phyloP scores from a whole-genome alignment of 768 basidiomycete genomes.

The Peribolospora baueri region DNA sequence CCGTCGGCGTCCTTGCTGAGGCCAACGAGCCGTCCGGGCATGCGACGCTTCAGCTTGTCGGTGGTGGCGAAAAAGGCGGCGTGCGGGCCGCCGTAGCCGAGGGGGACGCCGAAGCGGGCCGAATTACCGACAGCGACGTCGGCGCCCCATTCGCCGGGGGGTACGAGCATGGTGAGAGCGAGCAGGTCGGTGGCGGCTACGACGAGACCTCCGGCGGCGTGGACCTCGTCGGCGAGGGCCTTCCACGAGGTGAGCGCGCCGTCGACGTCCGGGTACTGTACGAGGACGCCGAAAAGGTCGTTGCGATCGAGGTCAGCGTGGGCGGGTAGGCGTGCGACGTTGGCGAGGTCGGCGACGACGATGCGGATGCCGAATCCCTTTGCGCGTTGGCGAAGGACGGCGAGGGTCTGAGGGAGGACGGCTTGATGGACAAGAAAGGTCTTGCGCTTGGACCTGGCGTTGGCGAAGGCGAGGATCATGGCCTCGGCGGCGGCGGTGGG shows the following conservation, averaged over 20 bases:
- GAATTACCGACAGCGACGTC: constrained; percentile 89
- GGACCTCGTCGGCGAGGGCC: constrained; percentile 39
- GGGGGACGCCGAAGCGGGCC: constrained; percentile 85
- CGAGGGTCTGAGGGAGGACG: constrained; percentile 68
- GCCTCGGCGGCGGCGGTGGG: constrained; percentile 46
- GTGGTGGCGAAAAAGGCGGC: constrained; percentile 91
- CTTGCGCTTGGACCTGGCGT: constrained; percentile 42
- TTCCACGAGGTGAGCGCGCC: constrained; percentile 55
- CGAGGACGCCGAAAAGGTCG: constrained; percentile 59
- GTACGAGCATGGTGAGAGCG: constrained; percentile 71
- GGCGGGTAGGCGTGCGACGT: constrained; percentile 21
- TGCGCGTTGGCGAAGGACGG: constrained; percentile 70
- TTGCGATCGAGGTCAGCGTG: constrained; percentile 14
- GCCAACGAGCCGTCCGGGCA: constrained; percentile 94
- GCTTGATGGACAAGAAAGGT: constrained; percentile 64
- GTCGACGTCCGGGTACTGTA: constrained; percentile 85
- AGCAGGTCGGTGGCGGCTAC: constrained; percentile 77
- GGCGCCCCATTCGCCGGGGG: constrained; percentile 96
- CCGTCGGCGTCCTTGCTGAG: constrained; percentile 64
- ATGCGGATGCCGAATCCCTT: constrained; percentile 81
- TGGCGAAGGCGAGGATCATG: constrained; percentile 73
- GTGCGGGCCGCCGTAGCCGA: constrained; percentile 93
- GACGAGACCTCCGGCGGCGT: constrained; percentile 52
- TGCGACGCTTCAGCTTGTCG: constrained; percentile 78
- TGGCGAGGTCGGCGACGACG: constrained; percentile 36